Conservation (phyloP, 1,284 basidiomycete genomes). For the Termitomyces sp. region DNA sequence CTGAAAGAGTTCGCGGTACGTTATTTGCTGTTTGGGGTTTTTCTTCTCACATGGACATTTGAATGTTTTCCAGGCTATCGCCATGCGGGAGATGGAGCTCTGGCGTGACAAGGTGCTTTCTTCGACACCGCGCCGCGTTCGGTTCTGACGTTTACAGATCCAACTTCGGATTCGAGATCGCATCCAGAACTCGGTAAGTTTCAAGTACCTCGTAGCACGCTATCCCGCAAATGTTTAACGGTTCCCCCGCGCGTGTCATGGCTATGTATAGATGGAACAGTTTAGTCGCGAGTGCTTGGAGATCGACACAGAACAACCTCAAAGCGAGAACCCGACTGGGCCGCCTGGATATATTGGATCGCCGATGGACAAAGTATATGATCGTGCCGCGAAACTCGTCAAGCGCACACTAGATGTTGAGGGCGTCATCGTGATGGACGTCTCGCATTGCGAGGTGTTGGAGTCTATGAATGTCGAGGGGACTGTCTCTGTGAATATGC, state of each 20-base stretch:
- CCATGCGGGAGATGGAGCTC: conserved; percentile 95
- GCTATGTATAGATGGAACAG: conserved; percentile 73
- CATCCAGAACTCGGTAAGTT: conserved; percentile 79
- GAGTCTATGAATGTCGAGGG: conserved; percentile 70
- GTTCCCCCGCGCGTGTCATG: background rate
- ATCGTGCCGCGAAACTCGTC: conserved; percentile 83
- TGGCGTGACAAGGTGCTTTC: conserved; percentile 76
- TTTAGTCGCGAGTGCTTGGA: conserved; percentile 95
- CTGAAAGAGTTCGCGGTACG: conserved; percentile 85
- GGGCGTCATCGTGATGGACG: conserved; percentile 88
- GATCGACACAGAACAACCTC: conserved; percentile 65
- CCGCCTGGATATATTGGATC: conserved; percentile 31
- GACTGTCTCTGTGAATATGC: conserved; percentile 54
- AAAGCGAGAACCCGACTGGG: conserved; percentile 20
- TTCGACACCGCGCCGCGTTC: background rate
- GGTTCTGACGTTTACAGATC: conserved; percentile 44
- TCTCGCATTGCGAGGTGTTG: conserved; percentile 85
- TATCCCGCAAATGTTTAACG: background rate
- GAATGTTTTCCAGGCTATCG: conserved; percentile 49
- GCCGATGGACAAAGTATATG: conserved; percentile 86
- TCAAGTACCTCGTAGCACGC: background rate
- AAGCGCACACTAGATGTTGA: conserved; percentile 88
- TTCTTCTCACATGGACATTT: background rate
- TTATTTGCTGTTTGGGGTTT: conserved; percentile 3
- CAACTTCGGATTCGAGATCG: conserved; percentile 87